phyloP scores from a whole-genome alignment of 2,329 filamentous ascomycete species.

The Cladobotryum protrusum region DNA sequence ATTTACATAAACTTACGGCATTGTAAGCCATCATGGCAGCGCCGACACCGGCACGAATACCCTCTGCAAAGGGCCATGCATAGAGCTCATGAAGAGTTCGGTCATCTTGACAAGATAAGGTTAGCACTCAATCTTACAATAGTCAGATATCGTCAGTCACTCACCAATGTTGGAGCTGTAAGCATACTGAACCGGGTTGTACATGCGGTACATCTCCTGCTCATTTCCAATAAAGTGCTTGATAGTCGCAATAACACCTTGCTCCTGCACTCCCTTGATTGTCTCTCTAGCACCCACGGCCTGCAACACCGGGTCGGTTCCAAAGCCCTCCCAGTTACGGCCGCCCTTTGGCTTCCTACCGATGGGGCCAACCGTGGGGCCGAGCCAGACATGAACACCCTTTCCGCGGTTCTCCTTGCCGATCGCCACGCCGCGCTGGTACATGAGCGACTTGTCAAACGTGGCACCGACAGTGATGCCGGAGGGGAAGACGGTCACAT shows the following conservation, averaged over 20 bases:
- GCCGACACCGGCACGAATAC: constrained; percentile 72
- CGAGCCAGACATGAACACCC: constrained; percentile 64
- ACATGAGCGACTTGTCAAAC: constrained; percentile 67
- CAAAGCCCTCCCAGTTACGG: constrained; percentile 71
- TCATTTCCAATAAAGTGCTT: constrained; percentile 53
- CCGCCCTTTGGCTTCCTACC: constrained; percentile 68
- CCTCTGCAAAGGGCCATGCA: constrained; percentile 79
- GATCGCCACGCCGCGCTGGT: constrained; percentile 59
- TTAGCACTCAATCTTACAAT: neutral
- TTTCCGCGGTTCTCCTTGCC: constrained; percentile 69
- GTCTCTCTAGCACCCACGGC: constrained; percentile 72
- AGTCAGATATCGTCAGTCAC: constrained; percentile 1
- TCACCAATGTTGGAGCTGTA: constrained; percentile 71
- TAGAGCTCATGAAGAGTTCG: constrained; percentile 70
- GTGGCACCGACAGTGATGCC: constrained; percentile 74
- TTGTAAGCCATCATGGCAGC: constrained; percentile 87
- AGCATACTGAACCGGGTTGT: constrained; percentile 43
- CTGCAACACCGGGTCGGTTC: constrained; percentile 65
- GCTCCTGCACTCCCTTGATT: constrained; percentile 62
- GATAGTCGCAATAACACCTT: constrained; percentile 51
- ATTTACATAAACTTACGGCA: constrained; percentile 36
- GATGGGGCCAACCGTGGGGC: constrained; percentile 63
- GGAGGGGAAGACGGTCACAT: constrained; percentile 70
- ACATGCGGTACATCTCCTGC: constrained; percentile 60
- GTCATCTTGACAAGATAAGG: constrained; percentile 42